Evolutionary conservation across 768 basidiomycete genomes (phyloP).

Genomic region (Leccinum obscurum): DNA sequence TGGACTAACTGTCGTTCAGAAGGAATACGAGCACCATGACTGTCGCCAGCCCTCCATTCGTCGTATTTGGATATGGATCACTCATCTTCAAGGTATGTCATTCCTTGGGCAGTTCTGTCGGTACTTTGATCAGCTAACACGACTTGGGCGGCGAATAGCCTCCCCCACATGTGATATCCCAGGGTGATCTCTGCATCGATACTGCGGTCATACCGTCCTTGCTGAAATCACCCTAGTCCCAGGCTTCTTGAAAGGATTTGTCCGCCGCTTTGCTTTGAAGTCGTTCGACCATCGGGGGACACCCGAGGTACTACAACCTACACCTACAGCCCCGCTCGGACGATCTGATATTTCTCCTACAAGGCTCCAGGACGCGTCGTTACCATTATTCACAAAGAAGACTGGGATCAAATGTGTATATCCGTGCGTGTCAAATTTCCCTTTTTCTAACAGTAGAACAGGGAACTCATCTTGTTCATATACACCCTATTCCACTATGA

Average conservation of each 20-base stretch:
- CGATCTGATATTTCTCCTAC: slow-evolving; percentile 58
- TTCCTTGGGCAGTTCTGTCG: background rate
- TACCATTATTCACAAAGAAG: slow-evolving; percentile 82
- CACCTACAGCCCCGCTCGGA: slow-evolving; percentile 57
- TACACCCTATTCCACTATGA: background rate
- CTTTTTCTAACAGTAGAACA: background rate
- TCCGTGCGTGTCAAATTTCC: slow-evolving; percentile 43
- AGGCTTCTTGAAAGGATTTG: slow-evolving; percentile 88
- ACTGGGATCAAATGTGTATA: slow-evolving; percentile 74
- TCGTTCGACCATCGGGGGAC: slow-evolving; percentile 94
- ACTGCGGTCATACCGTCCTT: background rate
- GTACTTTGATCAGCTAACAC: background rate
- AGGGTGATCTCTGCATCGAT: slow-evolving; percentile 45
- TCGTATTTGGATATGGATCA: slow-evolving; percentile 91
- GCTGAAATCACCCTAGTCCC: slow-evolving; percentile 42
- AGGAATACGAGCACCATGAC: slow-evolving; percentile 7
- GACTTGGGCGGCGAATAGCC: slow-evolving; percentile 47
- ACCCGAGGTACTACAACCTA: slow-evolving; percentile 53
- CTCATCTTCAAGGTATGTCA: slow-evolving; percentile 78
- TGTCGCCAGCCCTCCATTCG: slow-evolving; percentile 39
- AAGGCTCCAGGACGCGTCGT: slow-evolving; percentile 87
- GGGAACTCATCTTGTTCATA: background rate
- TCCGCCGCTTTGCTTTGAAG: slow-evolving; percentile 85
- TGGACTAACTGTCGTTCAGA: background rate
- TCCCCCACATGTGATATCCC: slow-evolving; percentile 72